Evolutionary conservation across 768 basidiomycete genomes (phyloP).

Genomic region (Clavulina sp.): DNA sequence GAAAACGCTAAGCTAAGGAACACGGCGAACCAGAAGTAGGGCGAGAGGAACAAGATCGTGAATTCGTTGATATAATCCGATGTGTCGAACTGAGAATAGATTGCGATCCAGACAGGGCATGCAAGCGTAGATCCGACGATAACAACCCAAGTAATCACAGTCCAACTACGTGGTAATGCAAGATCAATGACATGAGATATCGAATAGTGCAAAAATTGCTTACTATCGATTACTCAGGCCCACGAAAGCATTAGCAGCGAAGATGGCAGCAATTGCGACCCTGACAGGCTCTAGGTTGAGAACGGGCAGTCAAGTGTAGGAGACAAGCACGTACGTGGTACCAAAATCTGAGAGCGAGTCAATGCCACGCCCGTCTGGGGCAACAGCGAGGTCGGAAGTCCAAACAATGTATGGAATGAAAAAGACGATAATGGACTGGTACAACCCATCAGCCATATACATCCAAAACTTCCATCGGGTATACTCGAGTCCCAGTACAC

Average conservation of each 20-base stretch:
- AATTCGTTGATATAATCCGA: conserved; percentile 59
- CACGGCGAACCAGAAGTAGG: conserved; percentile 74
- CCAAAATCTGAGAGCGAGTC: conserved; percentile 77
- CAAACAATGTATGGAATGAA: conserved; percentile 70
- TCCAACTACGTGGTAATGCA: conserved; percentile 37
- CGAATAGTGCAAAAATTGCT: conserved; percentile 23
- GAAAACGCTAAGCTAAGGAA: conserved; percentile 50
- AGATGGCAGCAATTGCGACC: conserved; percentile 70
- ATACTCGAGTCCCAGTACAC: conserved; percentile 86
- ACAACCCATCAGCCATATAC: conserved; percentile 88
- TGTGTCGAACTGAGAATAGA: conserved; percentile 69
- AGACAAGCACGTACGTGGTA: too few relatives aligned
- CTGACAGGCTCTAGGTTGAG: too few relatives aligned
- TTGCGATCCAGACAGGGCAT: conserved; percentile 72
- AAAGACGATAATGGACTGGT: conserved; percentile 77
- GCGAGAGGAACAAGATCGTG: conserved; percentile 50
- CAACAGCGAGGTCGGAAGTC: conserved; percentile 42
- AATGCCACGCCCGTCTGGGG: conserved; percentile 66
- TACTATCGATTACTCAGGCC: conserved; percentile 81
- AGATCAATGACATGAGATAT: conserved; percentile 13
- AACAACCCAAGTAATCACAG: conserved; percentile 67
- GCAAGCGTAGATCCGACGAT: conserved; percentile 64
- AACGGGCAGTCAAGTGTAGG: too few relatives aligned
- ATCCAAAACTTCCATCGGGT: conserved; percentile 84
- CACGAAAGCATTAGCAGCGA: conserved; percentile 78